Base-by-base conservation (phyloP, 768 basidiomycete genomes). In the Brasilioporus rufonigricans region DNA sequence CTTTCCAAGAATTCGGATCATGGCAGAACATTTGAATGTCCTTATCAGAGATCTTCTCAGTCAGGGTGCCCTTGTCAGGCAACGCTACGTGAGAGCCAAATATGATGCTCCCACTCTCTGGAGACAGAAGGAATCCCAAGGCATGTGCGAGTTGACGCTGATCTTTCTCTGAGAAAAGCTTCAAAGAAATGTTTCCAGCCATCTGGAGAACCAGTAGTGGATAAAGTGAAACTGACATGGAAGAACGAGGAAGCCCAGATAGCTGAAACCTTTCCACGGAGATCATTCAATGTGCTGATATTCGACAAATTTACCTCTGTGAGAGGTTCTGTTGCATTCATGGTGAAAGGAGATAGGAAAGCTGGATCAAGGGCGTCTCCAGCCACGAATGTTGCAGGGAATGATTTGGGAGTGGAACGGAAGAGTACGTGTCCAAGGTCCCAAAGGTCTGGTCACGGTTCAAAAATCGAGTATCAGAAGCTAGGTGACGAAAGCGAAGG, bases 361-460 rank as follows among this genome's bases (percentile, higher is more conserved):
- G 58, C 53, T 8, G 76, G 67, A 55, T 84, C 75, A 44, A 87
- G 78, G 0, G 68, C 73, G 55, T 88, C 77, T 1, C 85, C 86
- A 13, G 74, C 67, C 16, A 87, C 50, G 62, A 88, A 87, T 0
- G 71, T 65, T 0, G 75, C 80, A 2, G 82, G 80, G 66, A 83
- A 86, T 0, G 77, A 73, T 36, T 77, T 69, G 0, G 78, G 76
- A 0, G 73, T 81, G 4, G 79, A 75, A 47, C 66, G 75, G 70
- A 86, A 89, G 16, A 88, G 72, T 40, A 79, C 72, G 57, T 87
- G 84, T 1, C 86, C 86, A 5, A 79, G 72, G 5, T 81, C 74
- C 85, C 84, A 87, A 57, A 83, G 82, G 11, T 71, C 85, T 86
- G 52, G 18, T 44, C n/a, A 38, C 26, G 21, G 19, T 52, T 12